phyloP scores from a whole-genome alignment of 129 eudicot species.

The Arctium lappa region DNA sequence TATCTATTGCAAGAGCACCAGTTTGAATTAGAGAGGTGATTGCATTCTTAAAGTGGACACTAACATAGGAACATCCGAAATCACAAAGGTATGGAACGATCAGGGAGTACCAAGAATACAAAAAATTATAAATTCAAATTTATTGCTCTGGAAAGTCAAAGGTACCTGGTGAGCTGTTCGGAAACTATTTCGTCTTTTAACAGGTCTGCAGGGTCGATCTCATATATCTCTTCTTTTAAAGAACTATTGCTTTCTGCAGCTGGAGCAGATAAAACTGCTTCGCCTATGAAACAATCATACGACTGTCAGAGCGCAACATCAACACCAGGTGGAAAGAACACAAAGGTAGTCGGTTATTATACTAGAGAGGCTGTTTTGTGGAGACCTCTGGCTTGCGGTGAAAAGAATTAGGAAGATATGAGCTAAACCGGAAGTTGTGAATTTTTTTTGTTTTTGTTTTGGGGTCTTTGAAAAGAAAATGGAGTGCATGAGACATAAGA shows the following conservation, averaged over 20 bases:
- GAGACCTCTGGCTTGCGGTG: background rate
- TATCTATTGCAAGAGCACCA: background rate
- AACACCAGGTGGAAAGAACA: background rate
- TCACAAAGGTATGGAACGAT: background rate
- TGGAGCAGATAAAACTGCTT: slow-evolving; percentile 16
- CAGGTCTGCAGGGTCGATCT: slow-evolving; percentile 38
- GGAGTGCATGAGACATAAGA: background rate
- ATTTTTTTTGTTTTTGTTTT: too few species aligned
- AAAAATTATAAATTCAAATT: background rate
- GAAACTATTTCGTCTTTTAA: slow-evolving; percentile 85
- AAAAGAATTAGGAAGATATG: background rate
- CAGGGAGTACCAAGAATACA: background rate
- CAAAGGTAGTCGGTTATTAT: background rate
- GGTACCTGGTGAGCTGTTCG: slow-evolving; percentile 87
- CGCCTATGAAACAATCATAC: slow-evolving; percentile 14
- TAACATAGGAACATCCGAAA: background rate
- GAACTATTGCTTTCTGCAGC: slow-evolving; percentile 12
- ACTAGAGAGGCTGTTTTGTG: background rate
- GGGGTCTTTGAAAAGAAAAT: background rate
- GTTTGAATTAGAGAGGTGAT: background rate
- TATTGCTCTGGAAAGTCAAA: slow-evolving; percentile 10
- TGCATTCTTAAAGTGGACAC: background rate
- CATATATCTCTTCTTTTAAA: slow-evolving; percentile 15
- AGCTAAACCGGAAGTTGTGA: background rate
- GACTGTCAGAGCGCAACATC: slow-evolving; percentile 1